Conservation (phyloP, 2,329 filamentous ascomycete species). For the Fusarium nisikadoi region DNA sequence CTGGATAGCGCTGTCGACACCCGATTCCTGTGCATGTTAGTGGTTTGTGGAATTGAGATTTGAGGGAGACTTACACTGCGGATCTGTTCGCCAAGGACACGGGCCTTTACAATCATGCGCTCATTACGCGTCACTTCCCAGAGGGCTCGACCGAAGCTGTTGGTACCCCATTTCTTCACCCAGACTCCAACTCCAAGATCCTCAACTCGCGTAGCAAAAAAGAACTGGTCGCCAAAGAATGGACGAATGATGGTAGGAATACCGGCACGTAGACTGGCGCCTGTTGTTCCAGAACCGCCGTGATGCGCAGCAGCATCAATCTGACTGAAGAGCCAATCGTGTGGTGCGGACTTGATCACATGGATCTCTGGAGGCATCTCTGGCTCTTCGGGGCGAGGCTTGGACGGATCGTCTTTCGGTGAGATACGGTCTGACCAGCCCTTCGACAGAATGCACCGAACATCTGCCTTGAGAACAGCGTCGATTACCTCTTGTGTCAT, state of each 20-base stretch:
- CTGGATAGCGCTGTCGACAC: slow-evolving; percentile 90
- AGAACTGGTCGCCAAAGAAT: slow-evolving; percentile 98
- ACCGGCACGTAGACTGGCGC: slow-evolving; percentile 89
- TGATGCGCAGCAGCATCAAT: slow-evolving; percentile 96
- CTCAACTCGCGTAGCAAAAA: slow-evolving; percentile 90
- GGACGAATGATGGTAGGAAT: slow-evolving; percentile 95
- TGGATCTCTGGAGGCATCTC: slow-evolving; percentile 83
- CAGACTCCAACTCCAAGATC: slow-evolving; percentile 93
- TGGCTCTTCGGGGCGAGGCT: slow-evolving; percentile 67
- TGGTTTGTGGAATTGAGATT: not conserved
- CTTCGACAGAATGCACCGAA: slow-evolving; percentile 94
- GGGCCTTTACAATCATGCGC: slow-evolving; percentile 90
- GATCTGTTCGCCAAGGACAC: slow-evolving; percentile 84
- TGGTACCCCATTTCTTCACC: slow-evolving; percentile 89
- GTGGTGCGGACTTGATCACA: slow-evolving; percentile 89
- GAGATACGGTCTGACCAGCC: slow-evolving; percentile 88
- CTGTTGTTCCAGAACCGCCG: slow-evolving; percentile 93
- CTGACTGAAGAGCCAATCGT: slow-evolving; percentile 95
- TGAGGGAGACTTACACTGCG: slow-evolving; percentile 70
- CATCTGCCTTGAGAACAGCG: slow-evolving; percentile 88
- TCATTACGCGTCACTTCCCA: slow-evolving; percentile 93
- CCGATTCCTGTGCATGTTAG: slow-evolving; percentile 75
- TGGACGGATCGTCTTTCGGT: slow-evolving; percentile 57
- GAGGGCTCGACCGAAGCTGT: slow-evolving; percentile 82
- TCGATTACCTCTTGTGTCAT: slow-evolving; percentile 94